A percentile compares a stretch with the other conserved stretches of the same genome.
Evolutionary conservation across 2,329 filamentous ascomycete species (phyloP).

Genomic region (Pseudogymnoascus sp.): DNA sequence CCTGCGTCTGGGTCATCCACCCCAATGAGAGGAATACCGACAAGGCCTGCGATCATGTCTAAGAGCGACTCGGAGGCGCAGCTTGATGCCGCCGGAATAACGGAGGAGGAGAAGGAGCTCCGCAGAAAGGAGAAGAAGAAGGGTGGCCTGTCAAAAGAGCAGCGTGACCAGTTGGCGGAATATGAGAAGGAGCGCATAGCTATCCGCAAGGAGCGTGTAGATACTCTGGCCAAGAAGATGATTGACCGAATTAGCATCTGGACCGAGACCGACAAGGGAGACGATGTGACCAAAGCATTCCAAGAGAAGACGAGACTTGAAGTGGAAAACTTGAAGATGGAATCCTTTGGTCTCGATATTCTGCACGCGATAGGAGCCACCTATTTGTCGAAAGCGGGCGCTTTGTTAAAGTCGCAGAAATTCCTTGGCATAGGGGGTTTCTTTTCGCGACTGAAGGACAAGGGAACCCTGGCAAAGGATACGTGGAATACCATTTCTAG

Average conservation of each 20-base stretch:
- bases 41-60: constrained; percentile 82
- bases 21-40: constrained; percentile 48
- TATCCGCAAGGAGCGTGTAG: constrained; percentile 82
- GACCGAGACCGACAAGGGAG: constrained; percentile 91
- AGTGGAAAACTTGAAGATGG: constrained; percentile 98
- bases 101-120: constrained; percentile 66
- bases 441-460: constrained; percentile 89
- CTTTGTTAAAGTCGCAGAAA: constrained; percentile 89
- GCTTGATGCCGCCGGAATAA: constrained; percentile 55
- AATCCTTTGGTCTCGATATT: constrained; percentile 94
- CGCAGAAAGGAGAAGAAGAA: constrained; percentile 85
- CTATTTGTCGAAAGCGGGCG: constrained; percentile 79
- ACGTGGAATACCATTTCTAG: constrained; percentile 97
- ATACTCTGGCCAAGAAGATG: constrained; percentile 75
- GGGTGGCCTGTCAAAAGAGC: constrained; percentile 77
- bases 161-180: constrained; percentile 81
- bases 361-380: constrained; percentile 89
- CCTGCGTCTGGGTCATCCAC: constrained; percentile 37
- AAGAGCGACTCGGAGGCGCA: constrained; percentile 71
- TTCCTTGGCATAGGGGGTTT: constrained; percentile 94
- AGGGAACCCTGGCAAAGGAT: constrained; percentile 93
- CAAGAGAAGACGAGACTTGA: constrained; percentile 90
- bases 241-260: constrained; percentile 84
- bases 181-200: constrained; percentile 79
- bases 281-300: constrained; percentile 80